Percentiles rank a stretch among this genome's conserved stretches.
Conservation (phyloP, 768 basidiomycete species). For the Obba rivulosa region DNA sequence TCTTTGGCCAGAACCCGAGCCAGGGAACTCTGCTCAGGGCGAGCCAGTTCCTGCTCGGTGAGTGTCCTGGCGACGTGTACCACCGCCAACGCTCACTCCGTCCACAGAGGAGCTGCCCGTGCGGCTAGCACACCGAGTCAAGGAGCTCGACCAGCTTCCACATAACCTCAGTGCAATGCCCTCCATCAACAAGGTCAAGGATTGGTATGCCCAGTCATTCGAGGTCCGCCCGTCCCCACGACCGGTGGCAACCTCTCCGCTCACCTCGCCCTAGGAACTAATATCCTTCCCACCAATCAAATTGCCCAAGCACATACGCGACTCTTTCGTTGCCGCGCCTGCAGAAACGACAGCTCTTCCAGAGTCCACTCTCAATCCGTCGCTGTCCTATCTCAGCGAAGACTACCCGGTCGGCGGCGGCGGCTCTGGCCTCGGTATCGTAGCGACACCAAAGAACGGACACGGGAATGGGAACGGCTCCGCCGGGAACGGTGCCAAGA, state of each 20-base stretch:
- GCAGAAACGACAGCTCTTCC: conserved; percentile 51
- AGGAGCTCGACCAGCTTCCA: conserved; percentile 91
- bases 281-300: conserved; percentile 78
- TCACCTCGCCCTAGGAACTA: conserved; percentile 61
- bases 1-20: conserved; percentile 93
- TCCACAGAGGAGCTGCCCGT: conserved; percentile 86
- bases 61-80: conserved; percentile 15
- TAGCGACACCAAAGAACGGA: conserved; percentile 15
- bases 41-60: conserved; percentile 81
- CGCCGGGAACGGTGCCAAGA: conserved; percentile 46
- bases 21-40: conserved; percentile 94
- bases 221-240: conserved; percentile 53
- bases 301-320: conserved; percentile 61
- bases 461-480: conserved; percentile 32
- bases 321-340: conserved; percentile 51
- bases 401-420: conserved; percentile 14
- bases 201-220: conserved; percentile 99
- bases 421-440: conserved; percentile 11
- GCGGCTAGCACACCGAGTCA: conserved; percentile 90
- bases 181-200: conserved; percentile 89
- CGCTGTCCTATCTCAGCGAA: conserved; percentile 42
- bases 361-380: conserved; percentile 77
- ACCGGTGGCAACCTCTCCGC: background rate
- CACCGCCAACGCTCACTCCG: background rate
- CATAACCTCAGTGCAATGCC: conserved; percentile 89